Base-by-base conservation (phyloP, 371 early-diverging fungal genomes). In the Mucor saturninus region DNA sequence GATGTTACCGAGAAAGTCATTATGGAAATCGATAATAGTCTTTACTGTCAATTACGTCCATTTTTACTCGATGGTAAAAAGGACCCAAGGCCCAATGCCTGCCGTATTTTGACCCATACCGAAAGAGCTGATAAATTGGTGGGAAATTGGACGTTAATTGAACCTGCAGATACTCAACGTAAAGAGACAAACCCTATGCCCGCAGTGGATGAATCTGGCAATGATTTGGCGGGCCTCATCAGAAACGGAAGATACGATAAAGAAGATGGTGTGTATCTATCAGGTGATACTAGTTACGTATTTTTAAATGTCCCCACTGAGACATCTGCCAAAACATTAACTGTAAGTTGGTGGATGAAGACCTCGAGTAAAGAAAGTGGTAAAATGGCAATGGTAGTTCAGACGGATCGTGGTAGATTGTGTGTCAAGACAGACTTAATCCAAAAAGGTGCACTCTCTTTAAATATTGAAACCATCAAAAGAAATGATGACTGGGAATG, bases 301-400 rank as follows among this genome's bases (percentile, higher is more conserved):
- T 79, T 77, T 42, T 52, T 82, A 8, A 53, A 61, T 2, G 31
- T 79, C 48, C 83, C 83, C 2, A 68, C 62, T 5, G 63, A 68
- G 38, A 71, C 68, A 6, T 59, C 63, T 0, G 45, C 58, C 31
- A 58, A 67, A 10, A 37, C 65, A 5, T 15, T 82, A 39, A 77
- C 80, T 10, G 76, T 82, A 1, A 73, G 74, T 28, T 82, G 79
- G 77, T 75, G 78, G 76, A 79, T 82, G 79, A 75, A 74, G 53
- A 71, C 75, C 21, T 15, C 59, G 0, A 65, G 39, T 6, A 63
- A 54, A 37, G 61, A 68, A 11, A 57, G 67, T 55, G 71, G 71
- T 11, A 39, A 53, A 26, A 70, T 70, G 66, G 79, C 76, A 0
- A 57, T 79, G 64, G 74, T 76, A 26, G 58, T 82, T 6, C 80